A percentile compares a stretch with the other conserved stretches of the same genome.
Conservation (phyloP, 2,329 filamentous ascomycete genomes). For the Sarocladiaceae sp. region DNA sequence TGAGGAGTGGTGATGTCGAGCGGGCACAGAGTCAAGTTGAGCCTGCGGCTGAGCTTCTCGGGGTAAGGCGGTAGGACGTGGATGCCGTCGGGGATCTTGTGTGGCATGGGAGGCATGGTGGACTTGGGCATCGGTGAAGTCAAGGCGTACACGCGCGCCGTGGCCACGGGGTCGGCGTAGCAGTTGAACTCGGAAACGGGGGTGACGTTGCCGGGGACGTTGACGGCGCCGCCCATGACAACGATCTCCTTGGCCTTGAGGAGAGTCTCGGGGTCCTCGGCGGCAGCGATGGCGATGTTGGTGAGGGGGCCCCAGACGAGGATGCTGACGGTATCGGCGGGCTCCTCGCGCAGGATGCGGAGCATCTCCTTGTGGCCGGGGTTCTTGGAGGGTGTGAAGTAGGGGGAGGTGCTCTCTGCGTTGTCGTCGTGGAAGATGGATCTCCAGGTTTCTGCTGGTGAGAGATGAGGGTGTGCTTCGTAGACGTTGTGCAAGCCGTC, state of each 20-base stretch:
- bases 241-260: slow-evolving; percentile 83
- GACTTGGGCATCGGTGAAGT: slow-evolving; percentile 67
- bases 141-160: slow-evolving; percentile 70
- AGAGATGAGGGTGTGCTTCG: slow-evolving; percentile 65
- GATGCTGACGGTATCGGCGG: slow-evolving; percentile 79
- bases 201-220: slow-evolving; percentile 72
- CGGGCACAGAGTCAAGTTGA: slow-evolving; percentile 67
- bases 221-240: slow-evolving; percentile 88
- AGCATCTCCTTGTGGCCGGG: slow-evolving; percentile 83
- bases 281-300: slow-evolving; percentile 85
- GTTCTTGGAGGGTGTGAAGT: slow-evolving; percentile 70
- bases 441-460: slow-evolving; percentile 68
- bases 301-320: slow-evolving; percentile 86
- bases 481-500: slow-evolving; percentile 77
- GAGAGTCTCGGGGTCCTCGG: slow-evolving; percentile 84
- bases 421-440: slow-evolving; percentile 47
- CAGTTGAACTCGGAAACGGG: slow-evolving; percentile 94
- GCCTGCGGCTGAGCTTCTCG: slow-evolving; percentile 49
- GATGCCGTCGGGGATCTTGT: slow-evolving; percentile 25
- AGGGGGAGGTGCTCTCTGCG: slow-evolving; percentile 35
- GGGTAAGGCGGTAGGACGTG: slow-evolving; percentile 57
- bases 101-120: slow-evolving; percentile 69
- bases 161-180: slow-evolving; percentile 77
- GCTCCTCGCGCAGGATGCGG: slow-evolving; percentile 75
- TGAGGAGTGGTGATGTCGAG: slow-evolving; percentile 73